Percentiles rank a stretch among this genome's conserved stretches.
Conservation (phyloP, 306 rosid species). For the Trichosanthes cucumerina region DNA sequence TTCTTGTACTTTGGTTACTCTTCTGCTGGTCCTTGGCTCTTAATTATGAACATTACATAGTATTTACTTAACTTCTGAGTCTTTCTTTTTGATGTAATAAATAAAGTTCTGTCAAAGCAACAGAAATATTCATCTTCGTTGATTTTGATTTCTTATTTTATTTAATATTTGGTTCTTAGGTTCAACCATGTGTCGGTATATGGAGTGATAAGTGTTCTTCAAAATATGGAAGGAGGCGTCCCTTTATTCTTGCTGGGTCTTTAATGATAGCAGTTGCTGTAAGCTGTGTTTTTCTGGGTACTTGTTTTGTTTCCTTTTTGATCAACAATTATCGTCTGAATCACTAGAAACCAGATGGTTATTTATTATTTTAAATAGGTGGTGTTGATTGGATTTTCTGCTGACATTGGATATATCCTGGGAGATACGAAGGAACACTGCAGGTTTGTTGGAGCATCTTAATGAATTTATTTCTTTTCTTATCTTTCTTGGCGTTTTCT, state of each 20-base stretch:
- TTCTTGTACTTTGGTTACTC: neutral
- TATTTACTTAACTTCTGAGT: neutral
- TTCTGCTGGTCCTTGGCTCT: neutral
- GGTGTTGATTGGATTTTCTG: constrained; percentile 86
- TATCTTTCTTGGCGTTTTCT: constrained; percentile 14
- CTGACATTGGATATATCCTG: constrained; percentile 81
- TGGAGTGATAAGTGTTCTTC: constrained; percentile 98
- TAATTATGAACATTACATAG: neutral
- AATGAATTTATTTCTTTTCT: neutral
- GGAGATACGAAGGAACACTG: constrained; percentile 88
- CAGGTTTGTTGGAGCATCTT: constrained; percentile 57
- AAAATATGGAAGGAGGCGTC: constrained; percentile 88
- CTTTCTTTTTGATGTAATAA: neutral
- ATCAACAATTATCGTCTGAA: neutral
- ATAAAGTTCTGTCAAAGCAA: neutral
- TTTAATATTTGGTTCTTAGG: constrained; percentile 28
- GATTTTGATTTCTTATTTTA: neutral
- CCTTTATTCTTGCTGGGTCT: constrained; percentile 91
- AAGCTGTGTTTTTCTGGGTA: constrained; percentile 26
- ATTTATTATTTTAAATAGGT: constrained; percentile 35
- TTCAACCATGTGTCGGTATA: constrained; percentile 82
- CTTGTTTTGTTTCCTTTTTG: constrained; percentile 8
- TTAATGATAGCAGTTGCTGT: constrained; percentile 74
- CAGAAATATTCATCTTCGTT: neutral
- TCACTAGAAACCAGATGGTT: neutral